Conservation (phyloP, 202 grass and related monocot genomes). For the Setaria italica region DNA sequence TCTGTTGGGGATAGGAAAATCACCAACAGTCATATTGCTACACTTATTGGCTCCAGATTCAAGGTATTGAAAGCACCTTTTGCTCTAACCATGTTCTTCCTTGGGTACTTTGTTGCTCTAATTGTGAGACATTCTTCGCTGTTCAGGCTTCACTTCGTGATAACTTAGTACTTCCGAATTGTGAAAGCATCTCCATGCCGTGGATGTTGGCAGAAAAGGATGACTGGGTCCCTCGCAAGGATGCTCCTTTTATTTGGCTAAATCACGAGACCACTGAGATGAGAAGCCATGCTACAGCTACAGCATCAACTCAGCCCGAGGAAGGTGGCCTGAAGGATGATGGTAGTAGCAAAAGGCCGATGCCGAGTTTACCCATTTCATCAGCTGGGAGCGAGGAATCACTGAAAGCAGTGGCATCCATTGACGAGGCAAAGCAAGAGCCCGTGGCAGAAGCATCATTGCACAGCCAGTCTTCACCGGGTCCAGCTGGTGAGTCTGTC, state of each 20-base stretch:
- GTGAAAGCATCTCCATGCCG: conserved; percentile 76
- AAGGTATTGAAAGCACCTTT: conserved; percentile 62
- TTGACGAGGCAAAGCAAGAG: conserved; percentile 47
- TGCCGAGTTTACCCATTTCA: neutral
- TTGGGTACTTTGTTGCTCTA: conserved; percentile 20
- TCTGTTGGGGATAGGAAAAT: conserved; percentile 89
- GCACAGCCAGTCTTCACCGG: neutral
- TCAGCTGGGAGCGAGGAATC: conserved; percentile 52
- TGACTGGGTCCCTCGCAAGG: conserved; percentile 80
- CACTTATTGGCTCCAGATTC: conserved; percentile 77
- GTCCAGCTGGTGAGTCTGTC: conserved; percentile 21
- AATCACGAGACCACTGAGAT: conserved; percentile 61
- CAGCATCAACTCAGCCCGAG: conserved; percentile 37
- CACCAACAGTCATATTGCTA: conserved; percentile 68
- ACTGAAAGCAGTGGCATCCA: conserved; percentile 40
- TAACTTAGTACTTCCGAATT: conserved; percentile 83
- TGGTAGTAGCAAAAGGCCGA: conserved; percentile 42
- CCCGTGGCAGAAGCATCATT: conserved; percentile 38
- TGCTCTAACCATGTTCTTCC: conserved; percentile 6
- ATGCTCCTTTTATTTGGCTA: conserved; percentile 81
- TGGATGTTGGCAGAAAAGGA: conserved; percentile 89
- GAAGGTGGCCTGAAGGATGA: conserved; percentile 52
- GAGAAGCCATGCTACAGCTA: conserved; percentile 26
- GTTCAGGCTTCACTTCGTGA: conserved; percentile 75
- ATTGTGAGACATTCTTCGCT: conserved; percentile 16